Base-by-base conservation (phyloP, 176 grass and related monocot genomes). In the Lolium perenne region DNA sequence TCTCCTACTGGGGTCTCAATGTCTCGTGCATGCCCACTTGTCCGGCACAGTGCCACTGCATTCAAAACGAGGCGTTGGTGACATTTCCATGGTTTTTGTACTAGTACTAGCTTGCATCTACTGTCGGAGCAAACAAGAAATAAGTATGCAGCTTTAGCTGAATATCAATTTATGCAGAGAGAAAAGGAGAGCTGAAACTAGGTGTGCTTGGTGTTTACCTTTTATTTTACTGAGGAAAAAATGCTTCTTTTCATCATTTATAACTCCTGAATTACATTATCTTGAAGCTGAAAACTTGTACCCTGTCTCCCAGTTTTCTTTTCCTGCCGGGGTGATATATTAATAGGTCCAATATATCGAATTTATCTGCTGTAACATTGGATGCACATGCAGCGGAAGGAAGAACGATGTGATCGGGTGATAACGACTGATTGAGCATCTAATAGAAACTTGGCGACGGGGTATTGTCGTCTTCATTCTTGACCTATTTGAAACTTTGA, bases 1-100 rank as follows among this genome's bases (percentile, higher is more conserved):
- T 50, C 81, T 74, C 70, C 16, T 56, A 56, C 54, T 56, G 54
- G 17, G 54, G 54, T 67, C 77, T 20, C 81, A 38, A 8, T 29
- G 26, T 40, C 25, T 9, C 15, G n/a, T 22, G 8, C 43, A 29
- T 25, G 6, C 5, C 43, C 38, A 67, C 79, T 76, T 82, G 72
- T 69, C 61, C 17, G 8, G 38, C 3, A 61, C 71, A n/a, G 45
- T 87, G 63, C 38, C 63, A 38, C 62, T 3, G 18, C 63, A 10
- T 69, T 41, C 65, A 70, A 71, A 25, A 57, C 13, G 65, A 57
- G 13, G 65, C 10, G 65, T 9, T 40, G 1, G 1, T 8, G 26
- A 7, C 5, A 58, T 23, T 78, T 78, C 16, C 54, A 41, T 25
- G 4, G 22, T 50, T 25, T 47, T 47, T 74, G 41, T 43, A 43